phyloP scores from a whole-genome alignment of 2,329 filamentous ascomycete species.

The Penicillium sp. region DNA sequence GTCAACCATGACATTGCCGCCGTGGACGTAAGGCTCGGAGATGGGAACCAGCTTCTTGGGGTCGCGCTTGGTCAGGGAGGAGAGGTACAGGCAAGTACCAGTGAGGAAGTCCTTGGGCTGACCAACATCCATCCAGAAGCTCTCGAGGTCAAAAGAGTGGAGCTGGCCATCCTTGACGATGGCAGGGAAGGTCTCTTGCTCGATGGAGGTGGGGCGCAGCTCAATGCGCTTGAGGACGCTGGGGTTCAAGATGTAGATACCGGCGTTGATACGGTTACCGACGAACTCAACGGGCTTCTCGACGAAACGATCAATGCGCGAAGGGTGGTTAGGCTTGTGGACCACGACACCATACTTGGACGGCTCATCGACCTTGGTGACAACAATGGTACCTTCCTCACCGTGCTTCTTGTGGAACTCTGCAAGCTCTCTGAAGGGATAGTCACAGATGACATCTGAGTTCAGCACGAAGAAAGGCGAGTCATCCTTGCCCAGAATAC shows the following conservation, averaged over 20 bases:
- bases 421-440: slow-evolving; percentile 85
- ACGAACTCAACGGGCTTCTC: slow-evolving; percentile 99
- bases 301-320: slow-evolving; percentile 96
- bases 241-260: slow-evolving; percentile 97
- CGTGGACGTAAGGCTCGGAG: slow-evolving; percentile 77
- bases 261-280: slow-evolving; percentile 97
- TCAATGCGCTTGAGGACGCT: slow-evolving; percentile 89
- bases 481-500: slow-evolving; percentile 89
- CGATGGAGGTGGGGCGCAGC: slow-evolving; percentile 92
- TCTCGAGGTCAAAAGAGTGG: slow-evolving; percentile 94
- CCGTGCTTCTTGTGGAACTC: slow-evolving; percentile 92
- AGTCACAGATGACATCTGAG: slow-evolving; percentile 97
- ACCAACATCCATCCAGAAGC: slow-evolving; percentile 99
- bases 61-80: slow-evolving; percentile 84
- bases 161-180: slow-evolving; percentile 86
- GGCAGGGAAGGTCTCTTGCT: slow-evolving; percentile 97
- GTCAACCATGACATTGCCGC: slow-evolving; percentile 94
- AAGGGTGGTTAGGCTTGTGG: slow-evolving; percentile 88
- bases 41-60: slow-evolving; percentile 77
- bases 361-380: slow-evolving; percentile 98
- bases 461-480: slow-evolving; percentile 97
- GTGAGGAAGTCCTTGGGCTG: slow-evolving; percentile 98
- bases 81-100: slow-evolving; percentile 94
- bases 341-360: slow-evolving; percentile 99
- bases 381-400: slow-evolving; percentile 94